A percentile compares a stretch with the other conserved stretches of the same genome.
Evolutionary conservation across 75 land plant species (phyloP).

Genomic region (Chamaecyparis obtusa): DNA sequence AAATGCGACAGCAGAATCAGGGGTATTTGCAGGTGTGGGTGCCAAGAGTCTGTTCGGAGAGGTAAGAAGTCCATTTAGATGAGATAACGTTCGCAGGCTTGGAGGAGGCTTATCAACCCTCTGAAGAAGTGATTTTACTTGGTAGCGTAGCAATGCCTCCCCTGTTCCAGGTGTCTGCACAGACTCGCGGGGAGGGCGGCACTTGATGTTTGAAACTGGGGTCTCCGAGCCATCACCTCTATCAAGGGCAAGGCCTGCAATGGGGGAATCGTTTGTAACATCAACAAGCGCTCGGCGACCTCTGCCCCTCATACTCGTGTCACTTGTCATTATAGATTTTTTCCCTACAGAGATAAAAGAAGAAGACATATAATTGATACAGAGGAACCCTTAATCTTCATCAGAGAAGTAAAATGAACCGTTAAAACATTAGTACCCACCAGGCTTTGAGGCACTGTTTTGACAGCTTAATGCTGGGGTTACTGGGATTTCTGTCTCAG

Average conservation of each 20-base stretch:
- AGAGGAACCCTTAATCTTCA: slow-evolving; percentile 8
- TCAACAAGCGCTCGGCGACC: slow-evolving; percentile 53
- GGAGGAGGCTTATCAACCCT: slow-evolving; percentile 38
- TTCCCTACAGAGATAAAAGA: slow-evolving; percentile 21
- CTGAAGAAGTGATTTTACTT: slow-evolving; percentile 62
- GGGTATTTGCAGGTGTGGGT: slow-evolving; percentile 74
- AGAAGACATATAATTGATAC: slow-evolving; percentile 13
- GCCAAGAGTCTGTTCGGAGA: slow-evolving; percentile 53
- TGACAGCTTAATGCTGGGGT: slow-evolving; percentile 24
- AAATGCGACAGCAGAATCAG: slow-evolving; percentile 11
- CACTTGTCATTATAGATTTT: background rate
- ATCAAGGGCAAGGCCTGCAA: slow-evolving; percentile 46
- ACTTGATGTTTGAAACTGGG: slow-evolving; percentile 19
- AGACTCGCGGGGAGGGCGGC: background rate
- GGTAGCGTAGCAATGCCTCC: slow-evolving; percentile 56
- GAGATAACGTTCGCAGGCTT: slow-evolving; percentile 3
- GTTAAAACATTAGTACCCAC: slow-evolving; percentile 12
- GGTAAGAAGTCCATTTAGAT: slow-evolving; percentile 14
- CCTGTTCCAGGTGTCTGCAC: slow-evolving; percentile 55
- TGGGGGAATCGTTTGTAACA: slow-evolving; percentile 76
- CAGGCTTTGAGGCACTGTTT: slow-evolving; percentile 13
- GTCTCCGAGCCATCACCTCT: slow-evolving; percentile 23
- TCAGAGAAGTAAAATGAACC: background rate
- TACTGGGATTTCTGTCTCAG: slow-evolving; percentile 38
- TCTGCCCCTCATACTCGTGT: background rate